Evolutionary conservation across 2,329 filamentous ascomycete genomes (phyloP), one percentile per base, ranked within the genome.

Genomic region (Diplodia mutila): DNA sequence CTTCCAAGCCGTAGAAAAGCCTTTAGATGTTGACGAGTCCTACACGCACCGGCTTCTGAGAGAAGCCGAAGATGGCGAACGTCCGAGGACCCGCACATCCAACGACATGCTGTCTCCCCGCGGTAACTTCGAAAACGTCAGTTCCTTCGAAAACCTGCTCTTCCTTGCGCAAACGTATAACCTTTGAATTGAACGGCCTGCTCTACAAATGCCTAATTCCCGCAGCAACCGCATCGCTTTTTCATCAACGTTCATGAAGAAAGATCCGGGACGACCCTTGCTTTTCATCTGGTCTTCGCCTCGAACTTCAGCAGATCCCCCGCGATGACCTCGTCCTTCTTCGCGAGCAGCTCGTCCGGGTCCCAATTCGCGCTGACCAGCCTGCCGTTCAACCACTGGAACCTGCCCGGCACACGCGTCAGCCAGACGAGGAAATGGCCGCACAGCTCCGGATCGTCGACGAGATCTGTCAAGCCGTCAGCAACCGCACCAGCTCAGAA

Each of bases 391-490:
- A 67, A 14, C 57, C 66, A 67, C 34, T 49, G 39, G 9, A 52
- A 51, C 6, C 54, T 21, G 1, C 29, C 54, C 1, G 54, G 65
- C 39, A 42, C 42, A 4, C 27, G 21, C 16, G 53, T 67, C 42
- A 67, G 5, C 65, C 65, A 67, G n/a, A 64, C 59, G 6, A 63
- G 59, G 37, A 67, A 67, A 11, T 61, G 46, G 16, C 66, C 66
- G 34, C 66, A 67, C 55, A 67, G 34, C 25, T 67, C 66, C 48
- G 57, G 46, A 12, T 52, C 49, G 6, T 67, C 66, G 14, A 59
- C 61, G 4, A 67, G 65, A 52, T 61, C 63, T 52, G 8, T 53
- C 87, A 77, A 12, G 83, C 76, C 16, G 81, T 71, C 34, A 85
- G 39, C 29, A 59, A 23, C 55, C 55, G 7, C 8, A 6, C 6